Conservation (phyloP, 768 basidiomycete species). For the Leccinum longicurvipes region DNA sequence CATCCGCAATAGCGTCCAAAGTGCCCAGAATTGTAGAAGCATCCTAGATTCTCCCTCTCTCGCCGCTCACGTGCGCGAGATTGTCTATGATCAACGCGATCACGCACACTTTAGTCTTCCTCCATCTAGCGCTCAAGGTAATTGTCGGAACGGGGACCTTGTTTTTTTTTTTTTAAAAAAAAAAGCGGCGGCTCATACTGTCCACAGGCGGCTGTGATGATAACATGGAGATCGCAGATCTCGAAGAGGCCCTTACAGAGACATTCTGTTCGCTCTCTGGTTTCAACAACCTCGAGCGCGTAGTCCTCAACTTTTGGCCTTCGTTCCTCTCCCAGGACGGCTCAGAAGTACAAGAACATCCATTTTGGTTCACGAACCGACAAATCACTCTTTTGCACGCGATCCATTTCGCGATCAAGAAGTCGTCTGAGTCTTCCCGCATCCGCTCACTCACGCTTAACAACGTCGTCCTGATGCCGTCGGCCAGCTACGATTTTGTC, state of each 20-base stretch:
- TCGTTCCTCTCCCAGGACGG: constrained; percentile 26
- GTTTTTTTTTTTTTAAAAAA: no score
- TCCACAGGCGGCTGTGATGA: neutral
- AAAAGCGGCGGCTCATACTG: neutral
- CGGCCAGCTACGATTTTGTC: constrained; percentile 27
- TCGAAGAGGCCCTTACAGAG: neutral
- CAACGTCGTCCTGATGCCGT: constrained; percentile 27
- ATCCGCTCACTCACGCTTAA: constrained; percentile 25
- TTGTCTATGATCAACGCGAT: constrained; percentile 30
- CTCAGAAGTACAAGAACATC: constrained; percentile 23
- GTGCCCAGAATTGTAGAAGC: constrained; percentile 22
- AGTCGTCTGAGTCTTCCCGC: constrained; percentile 15
- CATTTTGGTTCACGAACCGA: constrained; percentile 31
- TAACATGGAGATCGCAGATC: neutral
- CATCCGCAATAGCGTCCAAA: constrained; percentile 24
- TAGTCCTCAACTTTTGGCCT: constrained; percentile 31
- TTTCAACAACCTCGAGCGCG: constrained; percentile 1
- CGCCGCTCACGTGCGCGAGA: constrained; percentile 21
- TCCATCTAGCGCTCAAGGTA: constrained; percentile 14
- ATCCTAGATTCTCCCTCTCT: constrained; percentile 24
- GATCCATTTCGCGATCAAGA: constrained; percentile 16
- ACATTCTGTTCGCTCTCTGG: neutral
- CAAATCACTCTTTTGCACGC: constrained; percentile 25
- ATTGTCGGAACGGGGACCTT: no score
- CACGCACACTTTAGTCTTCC: constrained; percentile 22